These are phyloP conservation scores for Acanthamoeba culbertsoni DNA, from an alignment of 208 protist species.

Conservation along the genomic window DNA sequence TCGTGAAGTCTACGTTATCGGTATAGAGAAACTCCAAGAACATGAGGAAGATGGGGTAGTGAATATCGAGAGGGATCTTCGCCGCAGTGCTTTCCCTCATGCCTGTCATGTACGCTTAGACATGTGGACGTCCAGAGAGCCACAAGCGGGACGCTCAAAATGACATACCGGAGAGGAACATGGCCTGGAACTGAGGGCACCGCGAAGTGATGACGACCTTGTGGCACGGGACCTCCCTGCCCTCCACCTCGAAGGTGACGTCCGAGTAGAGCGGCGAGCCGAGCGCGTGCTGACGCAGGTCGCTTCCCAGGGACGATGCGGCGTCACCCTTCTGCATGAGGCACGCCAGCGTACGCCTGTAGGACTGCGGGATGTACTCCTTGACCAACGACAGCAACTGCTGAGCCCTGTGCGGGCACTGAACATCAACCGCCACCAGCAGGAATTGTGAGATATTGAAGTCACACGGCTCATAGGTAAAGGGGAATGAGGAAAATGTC, in stretches of 20 bases:
- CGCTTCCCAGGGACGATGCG: background rate
- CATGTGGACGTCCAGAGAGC: too few species aligned
- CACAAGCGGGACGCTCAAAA: background rate
- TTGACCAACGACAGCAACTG: background rate
- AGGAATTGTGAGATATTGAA: background rate
- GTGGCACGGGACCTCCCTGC: background rate
- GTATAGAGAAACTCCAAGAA: slow-evolving; percentile 45
- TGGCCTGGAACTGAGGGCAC: slow-evolving; percentile 47
- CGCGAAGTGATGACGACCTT: slow-evolving; percentile 43
- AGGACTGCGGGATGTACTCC: slow-evolving; percentile 13
- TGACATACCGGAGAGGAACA: slow-evolving; percentile 13
- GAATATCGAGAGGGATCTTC: background rate
- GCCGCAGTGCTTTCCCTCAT: slow-evolving; percentile 37
- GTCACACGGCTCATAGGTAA: background rate
- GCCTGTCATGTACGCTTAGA: background rate
- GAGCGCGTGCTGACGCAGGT: background rate
- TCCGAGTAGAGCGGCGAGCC: background rate
- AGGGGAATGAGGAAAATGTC: background rate
- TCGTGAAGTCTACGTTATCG: background rate
- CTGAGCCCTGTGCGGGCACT: background rate
- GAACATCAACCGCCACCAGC: background rate
- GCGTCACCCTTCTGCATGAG: slow-evolving; percentile 31
- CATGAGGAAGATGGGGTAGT: slow-evolving; percentile 4
- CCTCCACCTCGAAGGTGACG: slow-evolving; percentile 27
- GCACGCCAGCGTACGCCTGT: background rate